Evolutionary conservation across 2,329 filamentous ascomycete genomes (phyloP), one percentile per base, ranked within the genome.

Genomic region (Plenodomus biglobosus): DNA sequence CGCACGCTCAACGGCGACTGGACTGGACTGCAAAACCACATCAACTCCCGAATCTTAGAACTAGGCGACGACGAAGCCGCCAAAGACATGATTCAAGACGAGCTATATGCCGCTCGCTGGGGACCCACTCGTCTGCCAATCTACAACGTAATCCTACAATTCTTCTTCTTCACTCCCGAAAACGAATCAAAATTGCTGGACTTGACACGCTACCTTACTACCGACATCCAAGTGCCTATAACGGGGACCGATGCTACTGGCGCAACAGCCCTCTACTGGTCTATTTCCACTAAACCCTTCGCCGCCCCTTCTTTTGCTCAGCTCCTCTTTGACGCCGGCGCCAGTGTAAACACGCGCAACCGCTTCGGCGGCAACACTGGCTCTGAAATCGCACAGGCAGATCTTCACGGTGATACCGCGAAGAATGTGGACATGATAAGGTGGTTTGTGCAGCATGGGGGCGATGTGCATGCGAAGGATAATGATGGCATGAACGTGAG

Each of bases 391-490:
- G 46, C 45, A 1, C 50, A 56, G 21, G 57, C 48, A 11, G 48
- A 56, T 32, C 32, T 58, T 2, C 34, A 55, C 15, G 50, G 51
- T 7, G 46, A 53, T 19, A 50, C 51, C 16, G 38, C 11, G 18
- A 43, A 42, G 21, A 54, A 49, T 37, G 50, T 55, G 24, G 45
- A 43, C 19, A 58, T 56, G 55, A 38, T 60, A 37, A 44, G 38
- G 43, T 60, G 55, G 57, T 59, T 46, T 27, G 37, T 58, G 3
- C 38, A 52, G 41, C 55, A 60, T 38, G 57, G 57, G 2, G 55
- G 57, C 1, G 53, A 60, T 38, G 48, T 60, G 6, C 46, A 57
- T 16, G 48, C 38, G 20, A 59, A 53, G 24, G 57, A 60, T 16
- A 48, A 44, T 2, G 55, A 60, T 42, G 57, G 57, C 2, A 51